Percentiles rank a stretch among this genome's conserved stretches.
Conservation (phyloP, 352 stramenopile genomes). For the Phytophthora cryptogea region DNA sequence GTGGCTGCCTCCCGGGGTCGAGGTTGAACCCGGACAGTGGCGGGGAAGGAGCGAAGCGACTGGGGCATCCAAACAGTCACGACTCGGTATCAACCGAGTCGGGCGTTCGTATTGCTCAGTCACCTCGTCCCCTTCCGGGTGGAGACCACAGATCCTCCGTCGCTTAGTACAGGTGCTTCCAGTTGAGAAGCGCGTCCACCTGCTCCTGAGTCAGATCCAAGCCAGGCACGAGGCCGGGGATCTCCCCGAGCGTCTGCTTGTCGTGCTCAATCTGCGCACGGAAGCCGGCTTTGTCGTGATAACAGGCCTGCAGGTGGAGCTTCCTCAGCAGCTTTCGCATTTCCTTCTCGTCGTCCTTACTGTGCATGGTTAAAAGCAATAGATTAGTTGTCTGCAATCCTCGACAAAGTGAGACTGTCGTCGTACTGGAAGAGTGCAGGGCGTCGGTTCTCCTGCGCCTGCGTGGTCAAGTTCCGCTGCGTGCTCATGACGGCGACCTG, state of each 20-base stretch:
- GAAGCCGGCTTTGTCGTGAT: constrained; percentile 49
- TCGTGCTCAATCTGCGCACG: constrained; percentile 70
- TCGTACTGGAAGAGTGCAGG: constrained; percentile 32
- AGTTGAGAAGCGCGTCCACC: constrained; percentile 77
- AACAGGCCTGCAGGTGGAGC: constrained; percentile 74
- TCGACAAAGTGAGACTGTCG: not conserved
- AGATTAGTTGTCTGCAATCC: constrained; percentile 9
- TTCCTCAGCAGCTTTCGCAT: constrained; percentile 84
- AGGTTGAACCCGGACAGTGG: constrained; percentile 15
- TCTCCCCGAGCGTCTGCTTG: constrained; percentile 64
- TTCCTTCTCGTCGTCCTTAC: constrained; percentile 85
- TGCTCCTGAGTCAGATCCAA: constrained; percentile 65
- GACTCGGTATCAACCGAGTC: constrained; percentile 5
- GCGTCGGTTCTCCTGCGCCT: constrained; percentile 33
- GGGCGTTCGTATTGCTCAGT: not conserved
- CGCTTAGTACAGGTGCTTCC: constrained; percentile 73
- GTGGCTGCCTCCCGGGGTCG: constrained; percentile 20
- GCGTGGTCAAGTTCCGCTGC: constrained; percentile 23
- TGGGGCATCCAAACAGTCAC: not conserved
- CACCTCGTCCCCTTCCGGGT: constrained; percentile 2
- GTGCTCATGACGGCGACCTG: constrained; percentile 33
- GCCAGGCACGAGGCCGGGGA: constrained; percentile 56
- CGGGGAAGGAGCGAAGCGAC: constrained; percentile 5
- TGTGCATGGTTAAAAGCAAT: constrained; percentile 19
- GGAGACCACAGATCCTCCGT: constrained; percentile 17